Evolutionary conservation across 2,329 filamentous ascomycete species (phyloP).

Genomic region (Paecilomyces sp.): DNA sequence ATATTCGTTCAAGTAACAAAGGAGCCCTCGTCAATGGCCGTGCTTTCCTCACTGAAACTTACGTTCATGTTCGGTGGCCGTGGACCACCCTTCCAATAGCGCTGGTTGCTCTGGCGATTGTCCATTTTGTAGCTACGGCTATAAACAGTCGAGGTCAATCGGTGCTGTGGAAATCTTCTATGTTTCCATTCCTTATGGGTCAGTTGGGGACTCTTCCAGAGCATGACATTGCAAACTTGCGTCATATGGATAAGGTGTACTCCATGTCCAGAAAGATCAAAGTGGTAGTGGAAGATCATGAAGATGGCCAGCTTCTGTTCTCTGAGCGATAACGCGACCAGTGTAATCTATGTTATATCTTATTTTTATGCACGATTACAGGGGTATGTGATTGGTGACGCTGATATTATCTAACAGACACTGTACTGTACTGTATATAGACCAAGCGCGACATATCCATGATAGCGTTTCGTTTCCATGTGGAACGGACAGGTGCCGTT

Average conservation of each 20-base stretch:
- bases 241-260: too few relatives aligned
- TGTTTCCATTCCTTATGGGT: not conserved
- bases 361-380: not conserved
- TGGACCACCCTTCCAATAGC: conserved; percentile 21
- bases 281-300: too few relatives aligned
- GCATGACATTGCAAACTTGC: not conserved
- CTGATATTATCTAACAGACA: not conserved
- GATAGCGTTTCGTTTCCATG: not conserved
- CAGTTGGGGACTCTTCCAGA: not conserved
- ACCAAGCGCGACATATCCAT: not conserved
- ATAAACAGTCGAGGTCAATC: not conserved
- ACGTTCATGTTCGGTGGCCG: conserved; percentile 22
- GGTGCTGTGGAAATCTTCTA: not conserved
- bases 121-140: conserved; percentile 13
- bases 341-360: not conserved
- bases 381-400: not conserved
- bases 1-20: conserved; percentile 7
- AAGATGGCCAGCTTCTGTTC: too few relatives aligned
- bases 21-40: conserved; percentile 9
- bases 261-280: too few relatives aligned
- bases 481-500: not conserved
- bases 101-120: conserved; percentile 10
- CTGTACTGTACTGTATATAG: not conserved
- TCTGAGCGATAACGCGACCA: too few relatives aligned
- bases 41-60: conserved; percentile 16